Percentiles rank a stretch among this genome's conserved stretches.
phyloP scores from a whole-genome alignment of 805 yeast species.

The Wickerhamiella bombiphila region DNA sequence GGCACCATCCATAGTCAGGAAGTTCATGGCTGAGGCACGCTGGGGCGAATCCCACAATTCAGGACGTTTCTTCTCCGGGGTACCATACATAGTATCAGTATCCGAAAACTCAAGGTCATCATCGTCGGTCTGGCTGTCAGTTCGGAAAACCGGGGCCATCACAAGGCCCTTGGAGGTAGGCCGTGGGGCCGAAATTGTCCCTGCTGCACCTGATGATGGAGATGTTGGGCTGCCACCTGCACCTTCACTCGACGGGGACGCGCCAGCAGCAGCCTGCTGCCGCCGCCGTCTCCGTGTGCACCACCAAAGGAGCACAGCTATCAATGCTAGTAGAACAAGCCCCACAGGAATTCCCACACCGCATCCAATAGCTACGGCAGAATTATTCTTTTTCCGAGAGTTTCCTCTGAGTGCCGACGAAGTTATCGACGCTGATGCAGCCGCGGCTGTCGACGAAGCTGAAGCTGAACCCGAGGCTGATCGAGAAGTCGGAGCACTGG shows the following conservation, averaged over 20 bases:
- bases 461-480: slow-evolving; percentile 23
- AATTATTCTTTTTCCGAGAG: slow-evolving; percentile 23
- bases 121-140: slow-evolving; percentile 6
- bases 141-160: slow-evolving; percentile 17
- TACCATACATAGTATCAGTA: slow-evolving; percentile 15
- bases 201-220: slow-evolving; percentile 4
- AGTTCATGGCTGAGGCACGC: slow-evolving; percentile 24
- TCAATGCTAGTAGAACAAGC: slow-evolving; percentile 33
- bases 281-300: slow-evolving; percentile 30
- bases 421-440: slow-evolving; percentile 22
- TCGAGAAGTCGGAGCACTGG: slow-evolving; percentile 18
- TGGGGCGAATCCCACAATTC: slow-evolving; percentile 24
- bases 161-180: slow-evolving; percentile 14
- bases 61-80: slow-evolving; percentile 11
- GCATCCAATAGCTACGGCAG: slow-evolving; percentile 68
- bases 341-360: slow-evolving; percentile 73
- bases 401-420: slow-evolving; percentile 16
- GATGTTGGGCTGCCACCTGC: slow-evolving; percentile 3
- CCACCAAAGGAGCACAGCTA: slow-evolving; percentile 40
- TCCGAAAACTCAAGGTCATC: slow-evolving; percentile 12
- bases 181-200: slow-evolving; percentile 15
- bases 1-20: slow-evolving; percentile 26
- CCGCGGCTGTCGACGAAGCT: slow-evolving; percentile 24
- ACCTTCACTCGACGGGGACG: slow-evolving; percentile 14
- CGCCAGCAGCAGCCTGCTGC: slow-evolving; percentile 18